A percentile compares a stretch with the other conserved stretches of the same genome.
These are phyloP conservation scores for Tylopilus orsonianus DNA, from an alignment of 1,284 basidiomycete genomes.

Conservation along the genomic window DNA sequence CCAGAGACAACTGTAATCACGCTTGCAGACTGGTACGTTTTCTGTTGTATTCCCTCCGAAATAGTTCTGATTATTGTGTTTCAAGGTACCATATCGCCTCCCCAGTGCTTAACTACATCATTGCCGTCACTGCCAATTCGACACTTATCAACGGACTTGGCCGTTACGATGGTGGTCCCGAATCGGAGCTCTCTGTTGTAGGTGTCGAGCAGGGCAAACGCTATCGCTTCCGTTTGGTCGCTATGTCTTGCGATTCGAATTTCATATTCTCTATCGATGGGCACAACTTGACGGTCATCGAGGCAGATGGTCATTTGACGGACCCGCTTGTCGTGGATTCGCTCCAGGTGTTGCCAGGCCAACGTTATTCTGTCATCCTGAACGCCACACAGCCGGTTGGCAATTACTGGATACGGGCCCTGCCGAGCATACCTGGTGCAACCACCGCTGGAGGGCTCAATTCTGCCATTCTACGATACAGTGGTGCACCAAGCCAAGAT, in stretches of 20 bases:
- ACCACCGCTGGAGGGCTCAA: conserved; percentile 41
- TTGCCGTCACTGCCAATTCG: conserved; percentile 23
- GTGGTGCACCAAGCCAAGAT: conserved; percentile 41
- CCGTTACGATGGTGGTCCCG: neutral
- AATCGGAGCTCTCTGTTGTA: neutral
- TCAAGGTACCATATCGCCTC: conserved; percentile 25
- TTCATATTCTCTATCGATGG: neutral
- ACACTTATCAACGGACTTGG: neutral
- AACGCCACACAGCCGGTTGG: neutral
- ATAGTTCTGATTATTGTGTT: no score
- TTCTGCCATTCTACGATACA: conserved; percentile 55
- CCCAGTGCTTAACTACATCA: conserved; percentile 18
- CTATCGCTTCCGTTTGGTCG: neutral
- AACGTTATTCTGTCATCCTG: neutral
- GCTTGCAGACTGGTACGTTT: conserved; percentile 26
- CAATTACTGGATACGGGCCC: conserved; percentile 6
- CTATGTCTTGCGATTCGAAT: neutral
- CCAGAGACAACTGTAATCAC: conserved; percentile 32
- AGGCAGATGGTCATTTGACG: conserved; percentile 8
- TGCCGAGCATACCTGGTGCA: conserved; percentile 14
- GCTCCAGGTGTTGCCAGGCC: neutral
- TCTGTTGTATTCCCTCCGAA: neutral
- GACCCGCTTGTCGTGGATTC: conserved; percentile 2
- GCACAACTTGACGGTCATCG: neutral
- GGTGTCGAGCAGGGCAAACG: neutral